phyloP scores from a whole-genome alignment of 331 rosid species.

The Dryas integrifolia region DNA sequence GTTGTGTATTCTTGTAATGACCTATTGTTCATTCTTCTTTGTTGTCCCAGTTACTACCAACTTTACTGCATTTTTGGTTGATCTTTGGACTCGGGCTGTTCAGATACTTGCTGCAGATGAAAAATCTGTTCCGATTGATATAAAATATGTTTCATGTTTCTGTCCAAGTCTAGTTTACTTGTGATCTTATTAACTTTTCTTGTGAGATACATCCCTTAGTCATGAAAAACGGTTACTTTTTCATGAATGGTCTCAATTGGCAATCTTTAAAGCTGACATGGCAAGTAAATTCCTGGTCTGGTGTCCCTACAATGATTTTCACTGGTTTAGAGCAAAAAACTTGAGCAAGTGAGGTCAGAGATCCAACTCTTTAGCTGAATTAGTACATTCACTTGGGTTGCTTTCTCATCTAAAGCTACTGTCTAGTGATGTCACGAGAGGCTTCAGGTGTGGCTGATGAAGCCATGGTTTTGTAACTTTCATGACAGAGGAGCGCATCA shows the following conservation, averaged over 20 bases:
- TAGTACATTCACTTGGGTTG: not conserved
- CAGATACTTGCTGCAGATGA: not conserved
- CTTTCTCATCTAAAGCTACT: not conserved
- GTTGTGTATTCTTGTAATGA: not conserved
- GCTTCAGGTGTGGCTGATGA: not conserved
- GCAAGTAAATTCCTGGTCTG: too few species aligned
- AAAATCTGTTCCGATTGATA: not conserved
- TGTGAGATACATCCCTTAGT: too few species aligned
- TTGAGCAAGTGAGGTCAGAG: too few species aligned
- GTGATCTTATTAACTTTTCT: too few species aligned
- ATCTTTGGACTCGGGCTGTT: not conserved
- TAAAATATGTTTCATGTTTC: not conserved
- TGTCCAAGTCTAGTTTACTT: too few species aligned
- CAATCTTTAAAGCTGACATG: too few species aligned
- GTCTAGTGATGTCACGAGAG: not conserved
- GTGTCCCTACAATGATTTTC: too few species aligned
- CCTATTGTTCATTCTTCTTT: not conserved
- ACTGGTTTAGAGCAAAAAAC: too few species aligned
- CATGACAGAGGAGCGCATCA: not conserved
- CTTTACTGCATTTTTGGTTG: not conserved
- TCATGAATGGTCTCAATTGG: too few species aligned
- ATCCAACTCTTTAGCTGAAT: too few species aligned
- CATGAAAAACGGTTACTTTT: too few species aligned
- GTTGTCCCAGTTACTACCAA: constrained; percentile 1
- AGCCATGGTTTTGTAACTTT: not conserved